Percentiles rank a stretch among this genome's conserved stretches.
phyloP scores from a whole-genome alignment of 306 rosid genomes.

The Cicer chorassanicum region DNA sequence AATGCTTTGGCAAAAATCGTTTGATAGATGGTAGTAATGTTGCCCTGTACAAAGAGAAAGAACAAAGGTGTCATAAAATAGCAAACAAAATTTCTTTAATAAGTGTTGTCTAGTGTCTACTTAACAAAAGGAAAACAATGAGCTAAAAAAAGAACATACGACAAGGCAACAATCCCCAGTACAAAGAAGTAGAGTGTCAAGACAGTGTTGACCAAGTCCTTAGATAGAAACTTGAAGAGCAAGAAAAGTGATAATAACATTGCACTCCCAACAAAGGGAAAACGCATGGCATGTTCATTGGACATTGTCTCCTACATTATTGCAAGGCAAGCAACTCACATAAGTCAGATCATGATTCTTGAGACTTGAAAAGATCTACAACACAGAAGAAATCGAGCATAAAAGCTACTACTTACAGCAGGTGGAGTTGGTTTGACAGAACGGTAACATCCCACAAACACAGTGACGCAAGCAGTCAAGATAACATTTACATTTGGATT shows the following conservation, averaged over 20 bases:
- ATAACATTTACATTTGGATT: constrained; percentile 89
- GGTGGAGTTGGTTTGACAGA: constrained; percentile 99
- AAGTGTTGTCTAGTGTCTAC: neutral
- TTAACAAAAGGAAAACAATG: constrained; percentile 10
- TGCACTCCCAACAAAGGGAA: constrained; percentile 99
- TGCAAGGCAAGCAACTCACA: constrained; percentile 22
- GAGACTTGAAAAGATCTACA: neutral
- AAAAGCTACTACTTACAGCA: constrained; percentile 59
- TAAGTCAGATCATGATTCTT: constrained; percentile 7
- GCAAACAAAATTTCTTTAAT: constrained; percentile 4
- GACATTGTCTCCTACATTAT: constrained; percentile 97
- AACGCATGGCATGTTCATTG: constrained; percentile 98
- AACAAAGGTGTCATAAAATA: constrained; percentile 36
- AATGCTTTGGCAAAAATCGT: constrained; percentile 74
- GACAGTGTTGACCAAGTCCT: constrained; percentile 98
- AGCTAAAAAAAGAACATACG: constrained; percentile 62
- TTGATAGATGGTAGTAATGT: constrained; percentile 84
- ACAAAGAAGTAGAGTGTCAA: constrained; percentile 94
- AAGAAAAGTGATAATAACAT: constrained; percentile 96
- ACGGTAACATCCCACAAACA: constrained; percentile 94
- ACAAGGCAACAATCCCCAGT: constrained; percentile 94
- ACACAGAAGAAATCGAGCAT: constrained; percentile 7
- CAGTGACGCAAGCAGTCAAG: constrained; percentile 87
- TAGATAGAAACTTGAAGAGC: constrained; percentile 95
- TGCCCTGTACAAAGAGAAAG: constrained; percentile 68